phyloP scores from a whole-genome alignment of 2,329 filamentous ascomycete species.

The Claviceps monticola region DNA sequence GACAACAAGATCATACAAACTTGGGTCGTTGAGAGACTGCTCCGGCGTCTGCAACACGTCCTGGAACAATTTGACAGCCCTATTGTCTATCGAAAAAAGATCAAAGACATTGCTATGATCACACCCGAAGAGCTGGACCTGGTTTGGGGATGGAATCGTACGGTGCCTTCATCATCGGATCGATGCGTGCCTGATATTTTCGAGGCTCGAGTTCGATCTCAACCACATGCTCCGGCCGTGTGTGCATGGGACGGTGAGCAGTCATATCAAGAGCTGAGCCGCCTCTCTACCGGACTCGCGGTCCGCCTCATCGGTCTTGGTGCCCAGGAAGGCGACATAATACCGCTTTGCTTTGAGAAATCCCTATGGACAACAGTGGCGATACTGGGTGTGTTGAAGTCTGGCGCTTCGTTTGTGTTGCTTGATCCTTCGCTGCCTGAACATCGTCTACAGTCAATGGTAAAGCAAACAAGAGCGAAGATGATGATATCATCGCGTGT shows the following conservation, averaged over 20 bases:
- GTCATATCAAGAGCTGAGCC: conserved; percentile 31
- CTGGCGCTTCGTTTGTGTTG: conserved; percentile 33
- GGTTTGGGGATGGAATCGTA: conserved; percentile 33
- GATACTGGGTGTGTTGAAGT: conserved; percentile 33
- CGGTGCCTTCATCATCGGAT: conserved; percentile 24
- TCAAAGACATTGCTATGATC: neutral
- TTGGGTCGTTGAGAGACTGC: neutral
- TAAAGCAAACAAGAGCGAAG: conserved; percentile 19
- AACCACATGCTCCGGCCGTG: conserved; percentile 29
- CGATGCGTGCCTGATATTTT: conserved; percentile 35
- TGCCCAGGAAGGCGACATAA: conserved; percentile 23
- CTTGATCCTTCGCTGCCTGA: conserved; percentile 33
- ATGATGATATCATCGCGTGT: neutral
- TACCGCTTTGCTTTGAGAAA: conserved; percentile 39
- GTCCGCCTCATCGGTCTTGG: conserved; percentile 23
- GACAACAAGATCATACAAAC: neutral
- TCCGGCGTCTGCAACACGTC: neutral
- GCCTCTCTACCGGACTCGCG: conserved; percentile 27
- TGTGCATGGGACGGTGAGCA: conserved; percentile 35
- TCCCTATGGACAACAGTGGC: conserved; percentile 31
- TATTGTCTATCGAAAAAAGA: neutral
- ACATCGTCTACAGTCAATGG: conserved; percentile 29
- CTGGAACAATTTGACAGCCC: neutral
- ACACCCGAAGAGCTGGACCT: conserved; percentile 22
- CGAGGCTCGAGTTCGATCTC: conserved; percentile 20